A percentile compares a stretch with the other conserved stretches of the same genome.
These are phyloP conservation scores for Penicillium waksmanii DNA, from an alignment of 495 filamentous ascomycete genomes.

Conservation along the genomic window DNA sequence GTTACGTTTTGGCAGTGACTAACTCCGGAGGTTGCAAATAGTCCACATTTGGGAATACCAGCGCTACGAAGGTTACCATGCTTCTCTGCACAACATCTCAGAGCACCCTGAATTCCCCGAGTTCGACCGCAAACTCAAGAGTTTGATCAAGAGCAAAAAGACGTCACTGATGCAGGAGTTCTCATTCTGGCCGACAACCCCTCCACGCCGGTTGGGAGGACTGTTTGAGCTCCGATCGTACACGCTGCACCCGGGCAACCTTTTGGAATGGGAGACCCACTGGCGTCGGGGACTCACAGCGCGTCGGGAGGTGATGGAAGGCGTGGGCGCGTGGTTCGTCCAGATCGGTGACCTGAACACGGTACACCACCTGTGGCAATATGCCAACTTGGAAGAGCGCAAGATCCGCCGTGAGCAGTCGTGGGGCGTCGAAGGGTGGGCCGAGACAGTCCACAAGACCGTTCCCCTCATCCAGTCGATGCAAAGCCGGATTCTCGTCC, in stretches of 20 bases:
- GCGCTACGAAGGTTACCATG: constrained; percentile 93
- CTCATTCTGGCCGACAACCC: constrained; percentile 96
- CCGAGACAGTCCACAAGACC: constrained; percentile 97
- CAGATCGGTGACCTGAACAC: constrained; percentile 98
- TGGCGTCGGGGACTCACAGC: constrained; percentile 93
- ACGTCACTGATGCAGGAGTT: constrained; percentile 98
- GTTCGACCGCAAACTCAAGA: constrained; percentile 81
- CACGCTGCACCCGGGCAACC: constrained; percentile 91
- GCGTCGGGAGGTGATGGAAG: constrained; percentile 94
- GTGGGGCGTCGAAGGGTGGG: constrained; percentile 95
- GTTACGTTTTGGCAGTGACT: no score
- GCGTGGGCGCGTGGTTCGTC: constrained; percentile 97
- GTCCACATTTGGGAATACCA: constrained; percentile 99
- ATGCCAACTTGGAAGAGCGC: constrained; percentile 92
- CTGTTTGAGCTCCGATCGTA: constrained; percentile 97
- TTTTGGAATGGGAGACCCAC: constrained; percentile 98
- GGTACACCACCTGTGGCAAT: constrained; percentile 98
- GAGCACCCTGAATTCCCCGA: constrained; percentile 76
- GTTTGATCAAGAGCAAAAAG: constrained; percentile 78
- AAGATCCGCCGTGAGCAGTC: constrained; percentile 91
- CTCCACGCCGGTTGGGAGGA: constrained; percentile 86
- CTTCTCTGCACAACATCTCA: constrained; percentile 82
- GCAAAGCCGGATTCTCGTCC: constrained; percentile 91
- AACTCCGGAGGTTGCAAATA: constrained; percentile 12
- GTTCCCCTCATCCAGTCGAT: constrained; percentile 95